A percentile compares a stretch with the other conserved stretches of the same genome.
Conservation (phyloP, 225 moss, liverwort and hornwort genomes). For the Polytrichum formosum region DNA sequence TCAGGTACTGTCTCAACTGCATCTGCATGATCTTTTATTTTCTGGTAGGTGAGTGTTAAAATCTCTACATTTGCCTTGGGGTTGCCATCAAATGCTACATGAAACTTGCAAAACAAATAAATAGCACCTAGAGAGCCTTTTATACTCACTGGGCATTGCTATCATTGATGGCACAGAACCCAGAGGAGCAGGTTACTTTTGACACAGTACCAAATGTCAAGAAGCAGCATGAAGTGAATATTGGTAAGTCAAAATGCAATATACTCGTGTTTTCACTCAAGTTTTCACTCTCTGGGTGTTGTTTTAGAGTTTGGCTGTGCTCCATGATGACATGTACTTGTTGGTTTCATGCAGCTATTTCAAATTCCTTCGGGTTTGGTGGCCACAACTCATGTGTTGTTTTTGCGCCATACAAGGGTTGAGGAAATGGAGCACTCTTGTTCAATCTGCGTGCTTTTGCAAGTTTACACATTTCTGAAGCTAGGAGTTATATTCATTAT, state of each 20-base stretch:
- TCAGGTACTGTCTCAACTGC: too few species aligned
- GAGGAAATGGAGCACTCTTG: constrained; percentile 6
- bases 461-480: too few species aligned
- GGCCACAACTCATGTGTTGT: constrained; percentile 88
- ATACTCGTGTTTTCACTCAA: neutral
- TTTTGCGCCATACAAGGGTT: constrained; percentile 62
- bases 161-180: constrained; percentile 44
- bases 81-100: too few species aligned
- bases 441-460: too few species aligned
- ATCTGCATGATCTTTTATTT: too few species aligned
- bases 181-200: constrained; percentile 80
- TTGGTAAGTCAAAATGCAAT: constrained; percentile 46
- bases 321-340: neutral
- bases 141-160: too few species aligned
- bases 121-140: too few species aligned
- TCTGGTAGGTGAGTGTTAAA: too few species aligned
- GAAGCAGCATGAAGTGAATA: constrained; percentile 76
- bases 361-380: constrained; percentile 86
- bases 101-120: too few species aligned
- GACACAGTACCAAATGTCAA: constrained; percentile 92
- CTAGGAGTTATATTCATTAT: too few species aligned
- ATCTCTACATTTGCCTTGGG: too few species aligned
- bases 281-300: neutral
- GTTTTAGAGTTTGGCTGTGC: neutral
- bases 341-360: constrained; percentile 53